These are phyloP conservation scores for Aspergillus ruber DNA, from an alignment of 2,329 filamentous ascomycete species.

Conservation along the genomic window DNA sequence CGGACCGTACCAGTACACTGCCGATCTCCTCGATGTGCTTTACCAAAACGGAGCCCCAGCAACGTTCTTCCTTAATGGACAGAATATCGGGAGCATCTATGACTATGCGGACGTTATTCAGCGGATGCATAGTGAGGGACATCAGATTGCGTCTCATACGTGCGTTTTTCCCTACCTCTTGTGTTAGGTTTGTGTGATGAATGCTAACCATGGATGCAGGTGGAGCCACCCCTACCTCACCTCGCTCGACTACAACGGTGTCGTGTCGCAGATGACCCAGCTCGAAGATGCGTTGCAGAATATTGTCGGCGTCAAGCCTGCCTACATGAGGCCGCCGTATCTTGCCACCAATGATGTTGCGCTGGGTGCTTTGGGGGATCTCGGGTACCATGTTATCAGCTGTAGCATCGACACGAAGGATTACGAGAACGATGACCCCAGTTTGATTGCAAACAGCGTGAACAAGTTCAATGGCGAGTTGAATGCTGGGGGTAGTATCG, in stretches of 20 bases:
- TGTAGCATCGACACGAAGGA: constrained; percentile 41
- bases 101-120: constrained; percentile 21
- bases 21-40: constrained; percentile 53
- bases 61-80: constrained; percentile 57
- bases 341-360: constrained; percentile 28
- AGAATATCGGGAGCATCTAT: constrained; percentile 29
- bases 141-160: constrained; percentile 45
- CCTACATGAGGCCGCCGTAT: constrained; percentile 46
- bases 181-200: not conserved
- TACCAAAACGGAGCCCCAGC: constrained; percentile 51
- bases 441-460: constrained; percentile 22
- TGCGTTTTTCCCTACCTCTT: constrained; percentile 12
- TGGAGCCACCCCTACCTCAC: constrained; percentile 37
- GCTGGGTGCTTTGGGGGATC: constrained; percentile 29
- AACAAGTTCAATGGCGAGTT: constrained; percentile 27
- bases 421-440: constrained; percentile 29
- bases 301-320: constrained; percentile 40
- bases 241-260: constrained; percentile 23
- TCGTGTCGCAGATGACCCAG: constrained; percentile 35
- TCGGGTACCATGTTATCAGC: constrained; percentile 42
- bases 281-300: constrained; percentile 35
- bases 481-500: constrained; percentile 25
- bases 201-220: constrained; percentile 11
- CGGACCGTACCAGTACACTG: constrained; percentile 55
- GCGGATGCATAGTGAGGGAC: constrained; percentile 32